phyloP scores from a whole-genome alignment of 176 grass and related monocot species.

The Aegilops longissima region DNA sequence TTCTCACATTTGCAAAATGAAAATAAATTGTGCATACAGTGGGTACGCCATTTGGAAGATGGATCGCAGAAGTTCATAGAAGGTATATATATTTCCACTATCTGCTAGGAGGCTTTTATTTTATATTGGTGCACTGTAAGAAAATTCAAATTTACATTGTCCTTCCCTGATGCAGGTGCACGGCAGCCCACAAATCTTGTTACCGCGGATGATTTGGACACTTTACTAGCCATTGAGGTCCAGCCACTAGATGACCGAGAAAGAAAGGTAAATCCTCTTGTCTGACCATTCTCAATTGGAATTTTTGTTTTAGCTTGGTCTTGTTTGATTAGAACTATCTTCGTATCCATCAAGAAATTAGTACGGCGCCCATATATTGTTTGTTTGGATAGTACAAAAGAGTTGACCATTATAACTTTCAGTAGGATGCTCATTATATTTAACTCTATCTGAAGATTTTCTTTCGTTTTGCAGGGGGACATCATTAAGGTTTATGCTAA shows the following conservation, averaged over 20 bases:
- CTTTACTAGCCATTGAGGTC: not conserved
- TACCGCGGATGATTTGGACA: no score
- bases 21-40: conserved; percentile 17
- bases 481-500: no score
- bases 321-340: not conserved
- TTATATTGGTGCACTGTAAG: not conserved
- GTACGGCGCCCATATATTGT: not conserved
- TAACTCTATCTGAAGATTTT: conserved; percentile 2
- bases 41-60: conserved; percentile 38
- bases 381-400: conserved; percentile 13
- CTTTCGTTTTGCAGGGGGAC: no score
- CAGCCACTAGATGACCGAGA: conserved; percentile 85
- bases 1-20: conserved; percentile 24
- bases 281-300: not conserved
- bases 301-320: not conserved
- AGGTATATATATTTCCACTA: conserved; percentile 48
- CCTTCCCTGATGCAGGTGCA: conserved; percentile 56
- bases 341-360: not conserved
- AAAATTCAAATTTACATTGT: not conserved
- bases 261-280: conserved; percentile 54
- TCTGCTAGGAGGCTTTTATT: conserved; percentile 20
- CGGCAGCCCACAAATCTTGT: conserved; percentile 42
- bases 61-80: conserved; percentile 87
- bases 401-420: not conserved
- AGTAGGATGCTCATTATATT: not conserved